Percentiles rank a stretch among this genome's conserved stretches.
phyloP scores from a whole-genome alignment of 2,329 filamentous ascomycete genomes.

The Xylariaceae sp. region DNA sequence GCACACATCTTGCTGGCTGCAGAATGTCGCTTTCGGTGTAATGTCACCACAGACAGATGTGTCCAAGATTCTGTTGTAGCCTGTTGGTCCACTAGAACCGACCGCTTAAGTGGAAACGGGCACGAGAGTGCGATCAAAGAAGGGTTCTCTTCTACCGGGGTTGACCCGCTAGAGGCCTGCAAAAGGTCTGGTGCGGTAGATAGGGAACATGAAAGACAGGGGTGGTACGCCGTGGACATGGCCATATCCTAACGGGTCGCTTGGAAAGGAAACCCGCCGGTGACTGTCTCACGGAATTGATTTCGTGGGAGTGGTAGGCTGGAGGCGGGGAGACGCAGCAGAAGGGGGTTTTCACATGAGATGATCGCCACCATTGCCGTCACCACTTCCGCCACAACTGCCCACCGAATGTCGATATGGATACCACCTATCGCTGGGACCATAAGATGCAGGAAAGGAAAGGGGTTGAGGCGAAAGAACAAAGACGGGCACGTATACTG shows the following conservation, averaged over 20 bases:
- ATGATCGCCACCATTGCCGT: too few relatives aligned
- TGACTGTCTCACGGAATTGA: slow-evolving; percentile 9
- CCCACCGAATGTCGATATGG: too few relatives aligned
- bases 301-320: background rate
- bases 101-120: too few relatives aligned
- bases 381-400: too few relatives aligned
- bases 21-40: slow-evolving; percentile 8
- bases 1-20: slow-evolving; percentile 16
- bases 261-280: slow-evolving; percentile 7
- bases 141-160: slow-evolving; percentile 6
- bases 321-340: slow-evolving; percentile 4
- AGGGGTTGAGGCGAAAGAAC: background rate
- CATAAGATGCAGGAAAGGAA: background rate
- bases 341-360: too few relatives aligned
- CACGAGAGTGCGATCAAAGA: too few relatives aligned
- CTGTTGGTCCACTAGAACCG: slow-evolving; percentile 5
- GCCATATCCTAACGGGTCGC: slow-evolving; percentile 1
- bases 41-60: slow-evolving; percentile 5
- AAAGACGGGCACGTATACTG: slow-evolving; percentile 1
- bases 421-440: too few relatives aligned
- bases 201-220: slow-evolving; percentile 2
- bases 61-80: slow-evolving; percentile 11
- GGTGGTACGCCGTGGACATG: slow-evolving; percentile 1
- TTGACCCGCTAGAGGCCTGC: slow-evolving; percentile 1
- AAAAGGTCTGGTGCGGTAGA: slow-evolving; percentile 8